These are phyloP conservation scores for Aspergillus incahuasiensis DNA, from an alignment of 495 filamentous ascomycete genomes.

Conservation along the genomic window DNA sequence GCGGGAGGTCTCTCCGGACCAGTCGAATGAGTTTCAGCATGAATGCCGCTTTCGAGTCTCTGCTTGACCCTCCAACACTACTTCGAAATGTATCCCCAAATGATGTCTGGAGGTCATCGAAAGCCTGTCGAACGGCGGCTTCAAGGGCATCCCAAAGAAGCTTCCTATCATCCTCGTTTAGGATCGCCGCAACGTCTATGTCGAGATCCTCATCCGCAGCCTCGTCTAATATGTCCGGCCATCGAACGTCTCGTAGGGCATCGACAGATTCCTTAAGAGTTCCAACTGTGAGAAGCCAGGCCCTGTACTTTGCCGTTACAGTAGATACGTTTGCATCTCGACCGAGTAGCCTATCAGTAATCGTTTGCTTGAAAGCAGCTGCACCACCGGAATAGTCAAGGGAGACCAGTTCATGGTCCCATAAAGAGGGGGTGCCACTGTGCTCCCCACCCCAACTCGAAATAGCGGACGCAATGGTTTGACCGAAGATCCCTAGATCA, in stretches of 20 bases:
- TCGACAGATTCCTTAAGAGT: conserved; percentile 57
- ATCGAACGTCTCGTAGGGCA: conserved; percentile 60
- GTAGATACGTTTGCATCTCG: conserved; percentile 59
- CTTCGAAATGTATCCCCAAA: conserved; percentile 45
- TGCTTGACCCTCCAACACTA: conserved; percentile 36
- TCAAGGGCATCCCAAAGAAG: conserved; percentile 58
- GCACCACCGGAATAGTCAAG: conserved; percentile 55
- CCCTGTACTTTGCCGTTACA: conserved; percentile 55
- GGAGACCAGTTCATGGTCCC: conserved; percentile 53
- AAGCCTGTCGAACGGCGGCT: conserved; percentile 51
- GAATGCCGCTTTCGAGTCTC: conserved; percentile 59
- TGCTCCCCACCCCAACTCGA: conserved; percentile 52
- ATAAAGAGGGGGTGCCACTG: conserved; percentile 46
- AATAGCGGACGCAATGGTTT: conserved; percentile 41
- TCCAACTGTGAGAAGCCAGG: conserved; percentile 63
- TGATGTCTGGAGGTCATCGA: conserved; percentile 52
- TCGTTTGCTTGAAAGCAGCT: conserved; percentile 44
- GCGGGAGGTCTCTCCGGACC: conserved; percentile 60
- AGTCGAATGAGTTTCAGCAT: conserved; percentile 74
- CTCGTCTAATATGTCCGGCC: conserved; percentile 73
- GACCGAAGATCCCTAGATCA: conserved; percentile 54
- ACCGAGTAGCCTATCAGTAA: conserved; percentile 56
- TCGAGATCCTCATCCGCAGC: conserved; percentile 72
- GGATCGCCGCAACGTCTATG: conserved; percentile 50
- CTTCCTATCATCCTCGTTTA: conserved; percentile 70